Evolutionary conservation across 2,329 filamentous ascomycete species (phyloP).

Genomic region (Volutella citrinella): DNA sequence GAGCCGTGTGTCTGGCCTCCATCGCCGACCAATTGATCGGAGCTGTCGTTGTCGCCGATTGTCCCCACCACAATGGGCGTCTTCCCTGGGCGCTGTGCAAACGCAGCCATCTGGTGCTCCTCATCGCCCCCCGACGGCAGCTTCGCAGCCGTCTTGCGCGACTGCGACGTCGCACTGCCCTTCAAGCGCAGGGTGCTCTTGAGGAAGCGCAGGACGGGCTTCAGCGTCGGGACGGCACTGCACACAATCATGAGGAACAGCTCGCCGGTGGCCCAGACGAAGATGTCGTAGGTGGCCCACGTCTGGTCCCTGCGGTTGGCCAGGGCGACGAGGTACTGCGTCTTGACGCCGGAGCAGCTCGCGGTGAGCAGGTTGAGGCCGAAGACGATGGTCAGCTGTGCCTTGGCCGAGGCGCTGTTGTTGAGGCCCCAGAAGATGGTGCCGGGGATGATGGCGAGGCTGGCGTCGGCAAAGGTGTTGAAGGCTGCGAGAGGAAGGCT

Average conservation of each 20-base stretch:
- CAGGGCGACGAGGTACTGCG: slow-evolving; percentile 18
- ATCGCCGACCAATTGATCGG: no score
- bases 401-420: slow-evolving; percentile 72
- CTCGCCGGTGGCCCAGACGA: slow-evolving; percentile 20
- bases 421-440: slow-evolving; percentile 64
- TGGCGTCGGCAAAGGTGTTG: slow-evolving; percentile 20
- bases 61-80: no score
- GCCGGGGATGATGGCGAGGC: slow-evolving; percentile 18
- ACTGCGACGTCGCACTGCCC: no score
- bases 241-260: slow-evolving; percentile 23
- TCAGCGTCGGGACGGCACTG: slow-evolving; percentile 16
- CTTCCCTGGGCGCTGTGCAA: no score
- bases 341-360: slow-evolving; percentile 22
- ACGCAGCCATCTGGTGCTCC: no score
- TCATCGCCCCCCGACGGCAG: no score
- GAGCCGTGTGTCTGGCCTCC: no score
- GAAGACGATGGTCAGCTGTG: slow-evolving; percentile 55
- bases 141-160: no score
- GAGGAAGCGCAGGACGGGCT: slow-evolving; percentile 15
- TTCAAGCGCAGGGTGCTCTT: no score
- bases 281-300: slow-evolving; percentile 20
- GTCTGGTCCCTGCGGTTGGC: slow-evolving; percentile 19
- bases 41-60: no score
- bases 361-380: slow-evolving; percentile 21
- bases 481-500: slow-evolving; percentile 14